Conservation (phyloP, 2,329 filamentous ascomycete species). For the Cytospora leucostoma region DNA sequence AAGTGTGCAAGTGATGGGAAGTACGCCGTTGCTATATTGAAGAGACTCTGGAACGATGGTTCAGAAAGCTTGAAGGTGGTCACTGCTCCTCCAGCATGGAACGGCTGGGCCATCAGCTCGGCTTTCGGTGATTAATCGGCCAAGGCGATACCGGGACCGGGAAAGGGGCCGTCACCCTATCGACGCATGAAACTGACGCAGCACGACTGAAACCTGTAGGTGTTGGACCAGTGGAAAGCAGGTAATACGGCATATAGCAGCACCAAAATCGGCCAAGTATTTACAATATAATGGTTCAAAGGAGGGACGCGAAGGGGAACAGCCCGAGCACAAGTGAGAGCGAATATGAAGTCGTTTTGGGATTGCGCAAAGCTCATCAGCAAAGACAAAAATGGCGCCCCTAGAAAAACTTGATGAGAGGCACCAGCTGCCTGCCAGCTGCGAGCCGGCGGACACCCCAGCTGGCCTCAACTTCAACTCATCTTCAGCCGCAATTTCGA, state of each 20-base stretch:
- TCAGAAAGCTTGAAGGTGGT: constrained; percentile 14
- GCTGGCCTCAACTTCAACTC: too few relatives aligned
- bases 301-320: constrained; percentile 8
- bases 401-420: too few relatives aligned
- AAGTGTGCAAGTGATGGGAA: constrained; percentile 30
- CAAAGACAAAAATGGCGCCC: not conserved
- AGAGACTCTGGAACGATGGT: constrained; percentile 5
- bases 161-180: constrained; percentile 13
- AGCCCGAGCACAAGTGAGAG: constrained; percentile 2
- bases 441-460: too few relatives aligned
- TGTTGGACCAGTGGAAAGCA: not conserved
- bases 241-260: not conserved
- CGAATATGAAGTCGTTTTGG: not conserved
- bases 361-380: not conserved
- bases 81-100: constrained; percentile 27
- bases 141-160: constrained; percentile 11
- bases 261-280: not conserved
- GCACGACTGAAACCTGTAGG: not conserved
- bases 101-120: constrained; percentile 26
- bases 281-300: constrained; percentile 10
- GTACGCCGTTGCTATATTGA: not conserved
- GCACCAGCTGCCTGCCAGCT: too few relatives aligned
- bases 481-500: too few relatives aligned
- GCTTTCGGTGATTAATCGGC: constrained; percentile 15
- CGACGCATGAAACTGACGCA: constrained; percentile 14